Base-by-base conservation (phyloP, 805 yeast genomes). In the Hanseniaspora pseudoguilliermondii region DNA sequence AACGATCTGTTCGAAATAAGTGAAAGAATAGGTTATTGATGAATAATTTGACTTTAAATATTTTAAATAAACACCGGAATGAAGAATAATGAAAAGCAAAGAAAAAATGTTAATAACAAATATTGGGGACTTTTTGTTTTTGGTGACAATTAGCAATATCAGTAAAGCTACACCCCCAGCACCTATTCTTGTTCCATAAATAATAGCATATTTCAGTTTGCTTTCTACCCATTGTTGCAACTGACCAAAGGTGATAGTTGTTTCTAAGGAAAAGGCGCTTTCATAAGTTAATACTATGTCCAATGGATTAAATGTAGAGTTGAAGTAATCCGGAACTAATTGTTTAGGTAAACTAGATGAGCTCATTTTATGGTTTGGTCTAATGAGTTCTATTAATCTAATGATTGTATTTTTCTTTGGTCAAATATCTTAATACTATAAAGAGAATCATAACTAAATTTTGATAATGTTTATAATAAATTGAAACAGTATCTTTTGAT, bases 61-160 rank as follows among this genome's bases (percentile, higher is more conserved):
- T 13, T 69, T 74, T 32, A 84, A 62, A 67, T 76, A 81, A 6
- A 89, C 68, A 2, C 78, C 75, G 0, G 89, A 78, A 54, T 85
- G 83, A 16, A 88, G 57, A 5, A 83, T 66, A 54, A 83, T 68
- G 5, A 81, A 64, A 2, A 78, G 50, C 53, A 91, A 71, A 36
- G 85, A 78, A 2, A 73, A 51, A 64, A 81, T 82, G 67, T 90
- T 89, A 47, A 88, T 68, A n/a, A 82, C 66, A 66, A 87, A 91
- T 32, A 88, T 78, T 8, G 89, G 86, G 0, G 90, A 79, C 23
- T 68, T 75, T 61, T 75, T 79, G 57, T 76, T 78, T 55, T 75
- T 76, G 1, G 80, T 73, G 8, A 77, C 68, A 57, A 82, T 65
- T 62, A 76, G 73, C 44, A 82, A 68, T 5, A 75, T 65, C 13